Conservation (phyloP, 1,139 yeast genomes). For the Lodderomyces elongisporus region DNA sequence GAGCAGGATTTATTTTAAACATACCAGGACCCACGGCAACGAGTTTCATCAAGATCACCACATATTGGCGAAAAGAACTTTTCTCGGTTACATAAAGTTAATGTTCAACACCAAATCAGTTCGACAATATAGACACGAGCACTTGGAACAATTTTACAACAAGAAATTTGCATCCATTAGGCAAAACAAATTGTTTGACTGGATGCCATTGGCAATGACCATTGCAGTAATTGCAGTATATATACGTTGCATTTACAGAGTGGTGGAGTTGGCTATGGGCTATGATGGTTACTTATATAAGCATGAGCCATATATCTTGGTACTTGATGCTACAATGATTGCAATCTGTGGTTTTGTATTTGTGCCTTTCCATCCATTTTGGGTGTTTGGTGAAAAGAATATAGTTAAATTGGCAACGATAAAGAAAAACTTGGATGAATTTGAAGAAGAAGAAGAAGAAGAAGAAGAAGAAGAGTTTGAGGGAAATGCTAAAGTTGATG, state of each 20-base stretch:
- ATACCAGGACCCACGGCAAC: slow-evolving; percentile 4
- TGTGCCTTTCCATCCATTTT: slow-evolving; percentile 57
- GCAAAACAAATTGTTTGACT: slow-evolving; percentile 30
- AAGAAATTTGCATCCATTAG: slow-evolving; percentile 39
- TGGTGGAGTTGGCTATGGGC: slow-evolving; percentile 72
- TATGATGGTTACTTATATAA: slow-evolving; percentile 64
- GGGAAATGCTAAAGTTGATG: too few species aligned
- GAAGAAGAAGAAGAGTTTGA: too few species aligned
- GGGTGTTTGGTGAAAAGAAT: slow-evolving; percentile 37
- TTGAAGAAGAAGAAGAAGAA: slow-evolving; percentile 9
- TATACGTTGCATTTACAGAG: slow-evolving; percentile 72
- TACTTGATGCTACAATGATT: slow-evolving; percentile 71
- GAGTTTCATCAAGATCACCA: too few species aligned
- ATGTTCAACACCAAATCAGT: slow-evolving; percentile 20
- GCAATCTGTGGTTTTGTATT: slow-evolving; percentile 34
- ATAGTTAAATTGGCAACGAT: slow-evolving; percentile 10
- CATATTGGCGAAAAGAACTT: slow-evolving; percentile 12
- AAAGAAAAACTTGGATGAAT: slow-evolving; percentile 8
- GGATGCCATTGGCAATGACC: slow-evolving; percentile 46
- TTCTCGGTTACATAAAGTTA: slow-evolving; percentile 20
- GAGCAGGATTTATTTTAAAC: slow-evolving; percentile 34
- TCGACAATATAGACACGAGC: slow-evolving; percentile 14
- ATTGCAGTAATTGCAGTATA: slow-evolving; percentile 51
- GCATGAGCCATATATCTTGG: slow-evolving; percentile 67
- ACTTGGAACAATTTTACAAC: slow-evolving; percentile 28